Percentiles rank a stretch among this genome's conserved stretches.
Conservation (phyloP, 1,284 basidiomycete genomes). For the Ceratobasidium sp. region DNA sequence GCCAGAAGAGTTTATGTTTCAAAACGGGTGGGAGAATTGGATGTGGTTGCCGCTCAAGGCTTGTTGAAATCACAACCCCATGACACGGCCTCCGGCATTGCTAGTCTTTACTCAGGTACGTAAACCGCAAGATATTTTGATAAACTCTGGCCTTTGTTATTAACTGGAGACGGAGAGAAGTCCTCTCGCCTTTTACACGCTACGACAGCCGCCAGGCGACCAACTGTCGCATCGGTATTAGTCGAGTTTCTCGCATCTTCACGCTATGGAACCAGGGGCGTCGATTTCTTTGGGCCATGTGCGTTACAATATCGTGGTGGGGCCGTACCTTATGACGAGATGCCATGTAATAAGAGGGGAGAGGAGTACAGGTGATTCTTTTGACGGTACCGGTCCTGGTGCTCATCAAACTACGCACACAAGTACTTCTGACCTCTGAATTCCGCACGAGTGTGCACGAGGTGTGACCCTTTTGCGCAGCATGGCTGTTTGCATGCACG, state of each 20-base stretch:
- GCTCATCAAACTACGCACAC: no score
- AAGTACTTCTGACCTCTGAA: no score
- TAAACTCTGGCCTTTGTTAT: neutral
- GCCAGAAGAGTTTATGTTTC: neutral
- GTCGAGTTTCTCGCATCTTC: no score
- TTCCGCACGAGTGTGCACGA: no score
- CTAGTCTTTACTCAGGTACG: neutral
- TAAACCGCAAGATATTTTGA: neutral
- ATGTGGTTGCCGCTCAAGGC: slow-evolving; percentile 6
- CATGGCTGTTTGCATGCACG: no score
- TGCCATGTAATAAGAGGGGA: no score
- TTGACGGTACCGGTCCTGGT: no score
- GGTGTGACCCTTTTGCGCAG: no score
- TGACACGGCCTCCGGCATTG: neutral
- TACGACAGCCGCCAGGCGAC: neutral
- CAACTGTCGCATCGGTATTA: neutral
- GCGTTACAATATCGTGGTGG: no score
- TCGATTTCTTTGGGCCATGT: no score
- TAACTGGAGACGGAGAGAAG: neutral
- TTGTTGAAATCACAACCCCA: slow-evolving; percentile 6
- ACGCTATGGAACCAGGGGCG: neutral
- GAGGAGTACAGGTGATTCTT: no score
- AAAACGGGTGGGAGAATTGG: neutral
- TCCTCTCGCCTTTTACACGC: neutral
- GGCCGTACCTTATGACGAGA: no score